phyloP scores from a whole-genome alignment of 331 rosid genomes.

The Pyrus hybrid region DNA sequence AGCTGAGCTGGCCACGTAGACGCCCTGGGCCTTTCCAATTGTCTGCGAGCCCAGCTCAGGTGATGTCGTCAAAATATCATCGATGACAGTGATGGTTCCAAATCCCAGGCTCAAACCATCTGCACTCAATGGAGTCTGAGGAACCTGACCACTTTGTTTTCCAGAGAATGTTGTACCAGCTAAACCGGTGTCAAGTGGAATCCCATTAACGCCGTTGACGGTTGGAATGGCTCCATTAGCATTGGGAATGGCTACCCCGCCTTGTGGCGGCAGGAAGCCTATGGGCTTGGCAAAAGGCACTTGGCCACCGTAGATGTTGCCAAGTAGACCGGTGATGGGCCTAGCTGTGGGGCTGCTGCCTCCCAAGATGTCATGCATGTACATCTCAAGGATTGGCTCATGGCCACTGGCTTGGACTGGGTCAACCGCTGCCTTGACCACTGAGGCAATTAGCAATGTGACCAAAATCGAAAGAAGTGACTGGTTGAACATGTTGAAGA shows the following conservation, averaged over 20 bases:
- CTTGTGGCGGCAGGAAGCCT: conserved; percentile 60
- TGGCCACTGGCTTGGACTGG: conserved; percentile 38
- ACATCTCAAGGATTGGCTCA: conserved; percentile 59
- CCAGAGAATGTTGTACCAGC: conserved; percentile 55
- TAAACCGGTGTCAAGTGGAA: conserved; percentile 68
- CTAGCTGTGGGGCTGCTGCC: conserved; percentile 70
- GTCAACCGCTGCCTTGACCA: conserved; percentile 26
- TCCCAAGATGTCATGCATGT: conserved; percentile 81
- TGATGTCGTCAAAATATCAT: conserved; percentile 58
- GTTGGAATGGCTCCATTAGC: conserved; percentile 79
- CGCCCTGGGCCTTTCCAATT: conserved; percentile 71
- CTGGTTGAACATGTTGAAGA: conserved; percentile 25
- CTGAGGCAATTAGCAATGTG: conserved; percentile 12
- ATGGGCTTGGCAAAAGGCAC: conserved; percentile 69
- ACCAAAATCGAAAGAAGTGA: conserved; percentile 12
- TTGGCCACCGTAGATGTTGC: conserved; percentile 72
- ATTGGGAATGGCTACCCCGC: conserved; percentile 61
- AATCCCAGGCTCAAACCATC: conserved; percentile 80
- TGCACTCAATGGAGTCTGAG: conserved; percentile 44
- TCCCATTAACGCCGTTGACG: conserved; percentile 62
- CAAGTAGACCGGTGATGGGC: conserved; percentile 69
- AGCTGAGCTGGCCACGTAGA: conserved; percentile 84
- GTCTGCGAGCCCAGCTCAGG: conserved; percentile 77
- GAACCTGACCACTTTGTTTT: conserved; percentile 26
- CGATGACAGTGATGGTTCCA: conserved; percentile 81